Percentiles rank a stretch among this genome's conserved stretches.
These are phyloP conservation scores for Parachaetomium inaequale DNA, from an alignment of 495 filamentous ascomycete genomes.

Conservation along the genomic window DNA sequence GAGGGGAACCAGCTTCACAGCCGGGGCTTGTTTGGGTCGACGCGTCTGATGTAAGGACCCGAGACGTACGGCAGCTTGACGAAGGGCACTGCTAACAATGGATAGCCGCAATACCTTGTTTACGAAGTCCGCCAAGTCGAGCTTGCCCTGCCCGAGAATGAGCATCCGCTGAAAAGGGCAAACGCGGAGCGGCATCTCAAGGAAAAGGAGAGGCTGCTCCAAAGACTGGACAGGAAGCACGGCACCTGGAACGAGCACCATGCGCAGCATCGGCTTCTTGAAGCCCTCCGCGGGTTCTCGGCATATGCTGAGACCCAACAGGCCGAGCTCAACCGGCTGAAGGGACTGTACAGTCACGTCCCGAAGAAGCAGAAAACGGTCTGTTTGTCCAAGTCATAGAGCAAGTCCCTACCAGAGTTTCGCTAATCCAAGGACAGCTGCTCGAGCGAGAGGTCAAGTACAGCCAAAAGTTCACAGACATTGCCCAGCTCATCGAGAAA, in stretches of 20 bases:
- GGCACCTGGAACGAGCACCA: conserved; percentile 24
- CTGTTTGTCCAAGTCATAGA: not conserved
- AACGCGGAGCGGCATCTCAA: conserved; percentile 7
- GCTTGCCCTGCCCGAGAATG: not conserved
- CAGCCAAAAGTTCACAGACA: conserved; percentile 26
- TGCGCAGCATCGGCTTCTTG: conserved; percentile 29
- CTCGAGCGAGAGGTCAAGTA: conserved; percentile 21
- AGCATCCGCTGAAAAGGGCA: too few relatives aligned
- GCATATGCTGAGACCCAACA: conserved; percentile 28
- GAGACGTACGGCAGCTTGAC: not conserved
- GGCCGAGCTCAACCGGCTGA: conserved; percentile 26
- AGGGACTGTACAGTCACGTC: conserved; percentile 27
- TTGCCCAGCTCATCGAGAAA: conserved; percentile 21
- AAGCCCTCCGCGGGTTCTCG: conserved; percentile 32
- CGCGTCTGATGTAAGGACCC: not conserved
- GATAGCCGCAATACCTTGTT: not conserved
- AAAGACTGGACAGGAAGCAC: conserved; percentile 13
- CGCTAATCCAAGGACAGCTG: not conserved
- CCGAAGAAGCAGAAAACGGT: conserved; percentile 26
- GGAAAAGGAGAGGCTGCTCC: conserved; percentile 19
- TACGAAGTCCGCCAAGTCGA: conserved; percentile 3
- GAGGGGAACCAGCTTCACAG: too few relatives aligned
- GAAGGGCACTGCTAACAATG: not conserved
- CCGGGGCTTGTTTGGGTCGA: not conserved
- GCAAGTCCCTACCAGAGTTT: not conserved